Base-by-base conservation (phyloP, 371 early-diverging fungal species). In the Syncephalis plumigaleata region DNA sequence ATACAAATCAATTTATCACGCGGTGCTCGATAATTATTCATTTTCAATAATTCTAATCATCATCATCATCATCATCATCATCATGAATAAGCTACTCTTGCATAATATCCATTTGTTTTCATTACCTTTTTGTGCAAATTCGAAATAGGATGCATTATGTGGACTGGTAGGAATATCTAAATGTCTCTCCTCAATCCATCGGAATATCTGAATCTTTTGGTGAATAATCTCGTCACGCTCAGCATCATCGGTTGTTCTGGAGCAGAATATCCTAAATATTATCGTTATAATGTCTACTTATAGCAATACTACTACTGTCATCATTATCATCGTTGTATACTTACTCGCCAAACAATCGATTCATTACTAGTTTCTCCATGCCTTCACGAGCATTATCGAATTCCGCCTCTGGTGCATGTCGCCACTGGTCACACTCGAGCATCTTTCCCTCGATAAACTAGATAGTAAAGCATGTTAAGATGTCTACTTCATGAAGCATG, bases 291-390 rank as follows among this genome's bases (percentile, higher is more conserved):
- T 18, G n/a, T n/a, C n/a, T n/a, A n/a, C n/a, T n/a, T n/a, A n/a
- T n/a, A n/a, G n/a, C n/a, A n/a, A n/a, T n/a, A 31, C 11, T 31
- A 31, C 31, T 11, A 31, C 11, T 31, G 11, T 31, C 31, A 31
- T 31, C 11, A 4, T 11, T 31, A 31, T 31, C 11, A 31, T 31
- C 11, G 16, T 22, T 18, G n/a, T n/a, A n/a, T 55, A 60, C 70
- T 54, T 67, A 71, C 66, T 74, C 59, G 13, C 68, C 60, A 55
- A 63, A 74, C 13, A 84, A 56, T 13, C 81, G 59, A 59, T 82
- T 87, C 87, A 85, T 87, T 15, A 86, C 76, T 16, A 87, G 67
- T 50, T 87, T 85, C 51, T 87, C 88, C 73, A 87, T 78, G 25
- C 87, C 87, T 57, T 88, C 87, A 42, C 74, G 69, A 8, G 81